These are phyloP conservation scores for Podaxis carcinomalis DNA, from an alignment of 768 basidiomycete species.

Conservation along the genomic window DNA sequence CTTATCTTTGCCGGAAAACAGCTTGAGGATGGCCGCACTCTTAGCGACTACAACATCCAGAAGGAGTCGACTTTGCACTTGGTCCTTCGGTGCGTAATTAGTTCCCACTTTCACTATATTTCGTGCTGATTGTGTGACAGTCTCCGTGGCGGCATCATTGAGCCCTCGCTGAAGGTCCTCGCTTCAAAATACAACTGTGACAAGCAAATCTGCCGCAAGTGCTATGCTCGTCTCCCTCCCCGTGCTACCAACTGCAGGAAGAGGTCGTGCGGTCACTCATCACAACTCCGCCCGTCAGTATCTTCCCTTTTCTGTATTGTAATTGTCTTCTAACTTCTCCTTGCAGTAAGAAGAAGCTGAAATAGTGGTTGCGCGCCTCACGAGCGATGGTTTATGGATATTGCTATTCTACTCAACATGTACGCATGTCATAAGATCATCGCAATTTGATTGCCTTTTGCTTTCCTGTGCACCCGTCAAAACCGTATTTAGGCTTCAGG, in stretches of 20 bases:
- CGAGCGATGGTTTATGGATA: conserved; percentile 10
- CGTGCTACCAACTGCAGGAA: conserved; percentile 99
- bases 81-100: conserved; percentile 74
- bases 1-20: conserved; percentile 98
- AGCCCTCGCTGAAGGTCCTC: conserved; percentile 96
- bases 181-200: conserved; percentile 99
- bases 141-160: conserved; percentile 98
- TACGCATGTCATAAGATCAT: conserved; percentile 6
- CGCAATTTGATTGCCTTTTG: conserved; percentile 1
- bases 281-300: conserved; percentile 87
- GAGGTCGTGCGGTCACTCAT: conserved; percentile 86
- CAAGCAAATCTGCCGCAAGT: conserved; percentile 99
- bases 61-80: conserved; percentile 98
- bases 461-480: neutral
- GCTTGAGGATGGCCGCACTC: conserved; percentile 94
- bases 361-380: conserved; percentile 47
- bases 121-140: conserved; percentile 28
- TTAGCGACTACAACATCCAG: conserved; percentile 97
- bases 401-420: conserved; percentile 2
- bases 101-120: conserved; percentile 2
- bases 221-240: conserved; percentile 98
- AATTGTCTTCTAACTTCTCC: neutral
- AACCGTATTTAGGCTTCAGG: neutral
- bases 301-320: neutral
- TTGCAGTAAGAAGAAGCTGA: conserved; percentile 90